Base-by-base conservation (phyloP, 2,329 filamentous ascomycete species). In the Botrytis aclada region DNA sequence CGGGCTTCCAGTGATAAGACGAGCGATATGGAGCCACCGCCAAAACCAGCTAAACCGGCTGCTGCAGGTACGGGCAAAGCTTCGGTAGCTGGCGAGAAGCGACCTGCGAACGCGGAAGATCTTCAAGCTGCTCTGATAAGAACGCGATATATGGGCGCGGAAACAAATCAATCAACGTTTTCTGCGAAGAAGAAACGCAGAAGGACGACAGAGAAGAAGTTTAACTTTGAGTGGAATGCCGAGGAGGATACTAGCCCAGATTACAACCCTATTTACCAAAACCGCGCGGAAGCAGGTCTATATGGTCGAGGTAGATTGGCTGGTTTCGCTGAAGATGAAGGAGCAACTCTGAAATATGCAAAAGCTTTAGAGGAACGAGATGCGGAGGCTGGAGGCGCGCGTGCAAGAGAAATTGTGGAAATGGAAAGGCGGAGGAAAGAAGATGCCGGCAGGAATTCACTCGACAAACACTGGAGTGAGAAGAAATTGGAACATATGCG, bases 211-310 rank as follows among this genome's bases (percentile, higher is more conserved):
- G 95, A 97, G 80, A 94, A 95, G 83, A 98, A 99, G 82, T 99
- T 99, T 85, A 99, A 98, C 79, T 99, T 99, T 79, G 96, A 97
- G 79, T 99, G 96, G 96, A 97, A 97, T 78, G 88, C 90, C 1
- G 93, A 97, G 74, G 96, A 99, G 80, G 96, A 99, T 82, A 99
- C 96, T 0, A 95, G 91, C 76, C 88, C 86, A 67, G 91, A 93
- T 77, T 92, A 94, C 80, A 95, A 97, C 78, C 92, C 93, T 0
- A 86, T 96, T 56, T 97, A 97, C 81, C 87, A 91, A 69, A 85
- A 89, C 39, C 86, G 88, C 56, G 86, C 89, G 4, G 88, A 92
- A 75, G 87, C 89, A 6, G 90, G 88, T 74, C 92, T 94, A 83
- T 93, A 89, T 78, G 91, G 91, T 0, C 86, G 90, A 70, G 91